Conservation (phyloP, 371 early-diverging fungal genomes). For the Funneliformis caledonium region DNA sequence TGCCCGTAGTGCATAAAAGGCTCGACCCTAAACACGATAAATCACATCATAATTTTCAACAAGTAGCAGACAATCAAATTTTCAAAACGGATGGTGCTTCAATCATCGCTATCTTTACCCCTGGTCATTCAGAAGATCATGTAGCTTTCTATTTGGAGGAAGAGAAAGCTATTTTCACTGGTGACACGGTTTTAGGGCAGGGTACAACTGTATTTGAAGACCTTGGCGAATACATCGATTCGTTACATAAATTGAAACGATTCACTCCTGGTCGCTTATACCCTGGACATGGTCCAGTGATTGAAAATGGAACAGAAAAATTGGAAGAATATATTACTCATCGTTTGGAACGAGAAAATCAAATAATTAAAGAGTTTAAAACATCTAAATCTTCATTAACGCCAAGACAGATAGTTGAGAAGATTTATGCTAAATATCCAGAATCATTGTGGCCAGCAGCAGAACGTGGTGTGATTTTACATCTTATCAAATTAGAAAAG, state of each 20-base stretch:
- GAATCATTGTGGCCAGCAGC: conserved; percentile 65
- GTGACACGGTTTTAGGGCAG: conserved; percentile 86
- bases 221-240: conserved; percentile 67
- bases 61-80: conserved; percentile 56
- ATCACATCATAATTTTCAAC: conserved; percentile 47
- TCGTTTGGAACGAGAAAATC: conserved; percentile 74
- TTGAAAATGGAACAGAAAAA: conserved; percentile 62
- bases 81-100: conserved; percentile 63
- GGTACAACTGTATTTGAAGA: conserved; percentile 84
- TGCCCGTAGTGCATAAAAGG: conserved; percentile 44
- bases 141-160: conserved; percentile 73
- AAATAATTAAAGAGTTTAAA: conserved; percentile 65
- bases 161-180: conserved; percentile 76
- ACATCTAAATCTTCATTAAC: conserved; percentile 47
- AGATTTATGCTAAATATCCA: conserved; percentile 69
- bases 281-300: conserved; percentile 79
- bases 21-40: conserved; percentile 44
- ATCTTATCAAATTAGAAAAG: conserved; percentile 69
- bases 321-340: conserved; percentile 78
- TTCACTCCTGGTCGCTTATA: conserved; percentile 44
- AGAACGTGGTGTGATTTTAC: conserved; percentile 64
- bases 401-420: conserved; percentile 62
- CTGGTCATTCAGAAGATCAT: conserved; percentile 88
- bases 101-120: conserved; percentile 71
- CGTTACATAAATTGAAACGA: conserved; percentile 56